A percentile compares a stretch with the other conserved stretches of the same genome.
Evolutionary conservation across 108 stramenopile species (phyloP).

Genomic region (Cyclotella choctawhatcheeana): DNA sequence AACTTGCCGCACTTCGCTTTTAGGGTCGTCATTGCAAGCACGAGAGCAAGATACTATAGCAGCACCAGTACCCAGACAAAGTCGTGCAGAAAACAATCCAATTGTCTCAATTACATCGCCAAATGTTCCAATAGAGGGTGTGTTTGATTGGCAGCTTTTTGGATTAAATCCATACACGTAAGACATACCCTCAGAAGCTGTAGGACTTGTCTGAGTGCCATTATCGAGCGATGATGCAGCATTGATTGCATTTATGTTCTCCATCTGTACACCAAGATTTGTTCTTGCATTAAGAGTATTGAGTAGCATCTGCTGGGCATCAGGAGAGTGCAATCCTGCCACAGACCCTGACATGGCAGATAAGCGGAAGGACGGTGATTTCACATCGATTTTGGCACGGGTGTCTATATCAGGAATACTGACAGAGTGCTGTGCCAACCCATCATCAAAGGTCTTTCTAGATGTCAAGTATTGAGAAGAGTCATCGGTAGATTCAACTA

Average conservation of each 20-base stretch:
- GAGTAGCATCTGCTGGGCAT: slow-evolving; percentile 8
- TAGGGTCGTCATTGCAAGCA: slow-evolving; percentile 30
- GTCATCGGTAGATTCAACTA: background rate
- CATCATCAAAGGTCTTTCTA: slow-evolving; percentile 6
- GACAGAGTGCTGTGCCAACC: background rate
- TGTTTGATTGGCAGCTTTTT: background rate
- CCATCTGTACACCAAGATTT: background rate
- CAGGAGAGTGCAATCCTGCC: background rate
- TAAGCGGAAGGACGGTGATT: slow-evolving; percentile 7
- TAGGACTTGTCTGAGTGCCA: background rate
- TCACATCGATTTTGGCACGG: slow-evolving; percentile 6
- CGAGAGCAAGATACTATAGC: slow-evolving; percentile 28
- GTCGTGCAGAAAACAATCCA: slow-evolving; percentile 22
- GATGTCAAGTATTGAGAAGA: background rate
- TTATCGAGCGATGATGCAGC: background rate
- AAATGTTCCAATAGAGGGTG: slow-evolving; percentile 16
- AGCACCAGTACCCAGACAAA: slow-evolving; percentile 31
- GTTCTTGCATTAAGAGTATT: background rate
- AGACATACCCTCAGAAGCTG: too few species aligned
- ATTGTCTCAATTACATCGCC: slow-evolving; percentile 28
- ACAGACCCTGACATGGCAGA: slow-evolving; percentile 1
- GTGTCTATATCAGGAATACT: background rate
- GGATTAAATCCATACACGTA: background rate
- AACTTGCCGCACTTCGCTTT: background rate
- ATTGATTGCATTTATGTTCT: background rate